A percentile compares a stretch with the other conserved stretches of the same genome.
Evolutionary conservation across 2,329 filamentous ascomycete species (phyloP).

Genomic region (Fusarium penzigii): DNA sequence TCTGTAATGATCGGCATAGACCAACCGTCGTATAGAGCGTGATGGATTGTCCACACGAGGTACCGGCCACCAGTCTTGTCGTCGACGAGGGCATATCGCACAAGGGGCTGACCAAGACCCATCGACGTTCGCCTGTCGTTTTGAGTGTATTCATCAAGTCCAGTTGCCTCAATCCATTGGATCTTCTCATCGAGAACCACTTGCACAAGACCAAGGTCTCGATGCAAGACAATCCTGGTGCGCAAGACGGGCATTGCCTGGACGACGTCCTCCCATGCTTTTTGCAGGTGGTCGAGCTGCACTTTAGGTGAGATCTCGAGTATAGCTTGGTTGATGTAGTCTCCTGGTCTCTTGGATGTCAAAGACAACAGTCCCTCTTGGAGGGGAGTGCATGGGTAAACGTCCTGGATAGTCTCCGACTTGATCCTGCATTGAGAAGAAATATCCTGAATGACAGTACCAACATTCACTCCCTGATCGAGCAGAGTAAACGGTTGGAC

Average conservation of each 20-base stretch:
- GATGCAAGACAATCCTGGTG: slow-evolving; percentile 14
- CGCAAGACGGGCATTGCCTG: slow-evolving; percentile 3
- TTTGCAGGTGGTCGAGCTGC: background rate
- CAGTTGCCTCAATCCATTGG: background rate
- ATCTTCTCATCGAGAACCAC: slow-evolving; percentile 5
- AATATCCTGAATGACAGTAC: background rate
- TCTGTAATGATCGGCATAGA: slow-evolving; percentile 20
- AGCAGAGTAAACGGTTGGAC: background rate
- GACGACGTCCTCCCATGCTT: slow-evolving; percentile 14
- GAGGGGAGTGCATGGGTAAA: slow-evolving; percentile 42
- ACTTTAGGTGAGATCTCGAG: slow-evolving; percentile 13
- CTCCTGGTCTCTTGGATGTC: slow-evolving; percentile 34
- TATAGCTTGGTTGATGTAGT: slow-evolving; percentile 38
- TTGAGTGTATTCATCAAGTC: slow-evolving; percentile 2
- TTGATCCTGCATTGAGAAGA: background rate
- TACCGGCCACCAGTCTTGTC: background rate
- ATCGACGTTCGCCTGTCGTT: slow-evolving; percentile 2
- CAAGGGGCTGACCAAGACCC: slow-evolving; percentile 6
- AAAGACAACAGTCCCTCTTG: slow-evolving; percentile 43
- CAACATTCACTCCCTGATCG: background rate
- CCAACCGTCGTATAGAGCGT: slow-evolving; percentile 34
- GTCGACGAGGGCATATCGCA: slow-evolving; percentile 2
- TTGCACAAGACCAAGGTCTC: slow-evolving; percentile 7
- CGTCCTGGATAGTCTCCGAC: slow-evolving; percentile 23
- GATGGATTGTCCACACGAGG: slow-evolving; percentile 31